phyloP scores from a whole-genome alignment of 2,329 filamentous ascomycete genomes.

The Hymenoscyphus linearis region DNA sequence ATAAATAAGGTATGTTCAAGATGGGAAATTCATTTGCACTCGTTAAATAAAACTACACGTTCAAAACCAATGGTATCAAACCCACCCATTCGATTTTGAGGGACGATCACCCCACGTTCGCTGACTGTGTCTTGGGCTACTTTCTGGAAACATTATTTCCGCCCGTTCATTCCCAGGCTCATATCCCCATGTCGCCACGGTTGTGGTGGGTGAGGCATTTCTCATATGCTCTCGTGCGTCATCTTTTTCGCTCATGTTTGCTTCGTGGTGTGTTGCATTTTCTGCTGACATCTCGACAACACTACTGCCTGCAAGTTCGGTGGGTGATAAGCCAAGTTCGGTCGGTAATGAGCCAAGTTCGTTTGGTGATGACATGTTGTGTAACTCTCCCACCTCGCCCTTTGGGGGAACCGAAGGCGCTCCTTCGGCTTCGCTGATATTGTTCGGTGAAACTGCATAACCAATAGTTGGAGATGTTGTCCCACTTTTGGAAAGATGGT shows the following conservation, averaged over 20 bases:
- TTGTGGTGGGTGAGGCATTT: neutral
- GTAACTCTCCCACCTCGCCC: conserved; percentile 1
- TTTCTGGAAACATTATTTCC: neutral
- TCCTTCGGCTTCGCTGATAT: neutral
- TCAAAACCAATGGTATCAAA: neutral
- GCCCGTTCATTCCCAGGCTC: neutral
- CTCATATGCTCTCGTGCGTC: neutral
- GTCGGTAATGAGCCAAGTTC: too few species aligned
- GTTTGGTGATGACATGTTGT: neutral
- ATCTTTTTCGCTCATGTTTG: neutral
- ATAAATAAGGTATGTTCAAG: too few species aligned
- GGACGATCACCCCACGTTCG: neutral
- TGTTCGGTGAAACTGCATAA: neutral
- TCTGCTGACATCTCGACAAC: conserved; percentile 1
- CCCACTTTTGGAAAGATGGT: neutral
- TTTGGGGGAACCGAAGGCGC: conserved; percentile 2
- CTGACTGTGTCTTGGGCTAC: neutral
- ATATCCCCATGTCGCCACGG: neutral
- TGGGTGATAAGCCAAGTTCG: too few species aligned
- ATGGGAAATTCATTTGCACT: too few species aligned
- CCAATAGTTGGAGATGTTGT: neutral
- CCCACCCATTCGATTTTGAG: neutral
- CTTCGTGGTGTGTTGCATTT: neutral
- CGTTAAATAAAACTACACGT: neutral
- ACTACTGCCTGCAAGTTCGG: conserved; percentile 3